phyloP scores from a whole-genome alignment of 805 yeast species.

The Candida adriatica region DNA sequence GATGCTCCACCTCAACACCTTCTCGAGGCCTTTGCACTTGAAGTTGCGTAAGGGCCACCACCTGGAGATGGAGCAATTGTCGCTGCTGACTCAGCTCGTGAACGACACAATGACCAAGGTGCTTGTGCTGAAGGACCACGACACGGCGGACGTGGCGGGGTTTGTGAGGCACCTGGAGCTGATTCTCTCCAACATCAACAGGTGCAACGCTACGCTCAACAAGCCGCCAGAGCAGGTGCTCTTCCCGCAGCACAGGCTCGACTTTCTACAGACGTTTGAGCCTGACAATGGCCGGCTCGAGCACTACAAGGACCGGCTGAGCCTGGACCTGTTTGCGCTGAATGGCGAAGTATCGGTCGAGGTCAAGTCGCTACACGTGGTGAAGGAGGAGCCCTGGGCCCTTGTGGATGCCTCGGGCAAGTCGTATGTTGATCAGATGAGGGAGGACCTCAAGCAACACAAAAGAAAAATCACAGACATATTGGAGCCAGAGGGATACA shows the following conservation, averaged over 20 bases:
- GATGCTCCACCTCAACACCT: slow-evolving; percentile 28
- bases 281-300: slow-evolving; percentile 23
- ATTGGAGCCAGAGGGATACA: slow-evolving; percentile 33
- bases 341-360: slow-evolving; percentile 62
- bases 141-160: slow-evolving; percentile 4
- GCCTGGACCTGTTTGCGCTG: slow-evolving; percentile 51
- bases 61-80: slow-evolving; percentile 33
- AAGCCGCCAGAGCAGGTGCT: slow-evolving; percentile 48
- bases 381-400: slow-evolving; percentile 60
- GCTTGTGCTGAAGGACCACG: slow-evolving; percentile 31
- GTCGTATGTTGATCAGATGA: slow-evolving; percentile 51
- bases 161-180: slow-evolving; percentile 16
- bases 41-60: slow-evolving; percentile 30
- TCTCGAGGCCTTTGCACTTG: slow-evolving; percentile 36
- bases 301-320: slow-evolving; percentile 30
- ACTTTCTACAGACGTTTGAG: slow-evolving; percentile 32
- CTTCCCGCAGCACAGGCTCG: slow-evolving; percentile 49
- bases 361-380: slow-evolving; percentile 40
- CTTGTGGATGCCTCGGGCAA: slow-evolving; percentile 38
- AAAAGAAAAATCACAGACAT: slow-evolving; percentile 31
- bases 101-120: slow-evolving; percentile 16
- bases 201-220: slow-evolving; percentile 32
- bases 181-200: slow-evolving; percentile 20
- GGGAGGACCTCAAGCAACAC: slow-evolving; percentile 47
- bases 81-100: slow-evolving; percentile 28